Percentiles rank a stretch among this genome's conserved stretches.
These are phyloP conservation scores for Viola pubescens DNA, from an alignment of 441 rosid species.

Conservation along the genomic window DNA sequence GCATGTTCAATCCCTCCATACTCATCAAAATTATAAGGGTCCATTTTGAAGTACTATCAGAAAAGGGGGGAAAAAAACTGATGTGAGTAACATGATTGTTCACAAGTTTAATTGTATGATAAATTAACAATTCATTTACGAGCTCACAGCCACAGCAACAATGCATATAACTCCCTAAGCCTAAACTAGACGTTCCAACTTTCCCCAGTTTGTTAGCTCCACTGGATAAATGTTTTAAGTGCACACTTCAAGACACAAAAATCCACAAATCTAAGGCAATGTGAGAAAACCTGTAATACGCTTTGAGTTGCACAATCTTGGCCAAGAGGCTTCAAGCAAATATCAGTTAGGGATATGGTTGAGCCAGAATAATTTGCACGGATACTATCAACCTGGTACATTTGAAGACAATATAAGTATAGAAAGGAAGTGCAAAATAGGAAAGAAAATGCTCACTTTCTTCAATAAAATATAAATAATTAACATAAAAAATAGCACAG, in stretches of 20 bases:
- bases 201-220: constrained; percentile 5
- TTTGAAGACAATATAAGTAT: constrained; percentile 11
- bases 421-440: neutral
- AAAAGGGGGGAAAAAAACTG: constrained; percentile 4
- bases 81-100: neutral
- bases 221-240: neutral
- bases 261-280: constrained; percentile 5
- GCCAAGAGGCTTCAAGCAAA: constrained; percentile 88
- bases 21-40: constrained; percentile 47
- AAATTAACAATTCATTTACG: no score
- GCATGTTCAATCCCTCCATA: constrained; percentile 79
- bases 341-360: constrained; percentile 68
- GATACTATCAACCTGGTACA: constrained; percentile 67
- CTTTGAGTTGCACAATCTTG: constrained; percentile 93
- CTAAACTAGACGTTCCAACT: neutral
- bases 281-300: constrained; percentile 62
- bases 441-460: constrained; percentile 1
- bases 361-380: constrained; percentile 72
- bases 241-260: constrained; percentile 9
- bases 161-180: neutral
- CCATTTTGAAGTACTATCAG: constrained; percentile 82
- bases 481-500: constrained; percentile 1
- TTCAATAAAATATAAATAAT: no score
- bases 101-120: neutral
- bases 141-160: neutral